These are phyloP conservation scores for Clarireedia homoeocarpa DNA, from an alignment of 2,329 filamentous ascomycete genomes.

Conservation along the genomic window DNA sequence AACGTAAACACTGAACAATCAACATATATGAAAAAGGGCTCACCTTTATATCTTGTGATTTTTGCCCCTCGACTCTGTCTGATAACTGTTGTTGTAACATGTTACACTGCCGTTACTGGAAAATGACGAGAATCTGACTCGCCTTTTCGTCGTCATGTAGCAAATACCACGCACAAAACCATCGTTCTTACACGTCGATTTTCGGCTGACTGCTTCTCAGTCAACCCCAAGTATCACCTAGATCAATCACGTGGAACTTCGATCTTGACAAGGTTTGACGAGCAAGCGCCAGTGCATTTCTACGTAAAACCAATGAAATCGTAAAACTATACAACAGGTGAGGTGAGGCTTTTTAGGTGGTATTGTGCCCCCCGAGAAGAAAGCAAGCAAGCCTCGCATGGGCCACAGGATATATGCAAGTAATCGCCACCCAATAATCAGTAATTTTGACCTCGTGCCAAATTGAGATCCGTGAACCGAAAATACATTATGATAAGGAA, in stretches of 20 bases:
- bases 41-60: slow-evolving; percentile 2
- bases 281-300: slow-evolving; percentile 20
- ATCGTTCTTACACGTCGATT: slow-evolving; percentile 15
- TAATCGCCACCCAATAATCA: slow-evolving; percentile 13
- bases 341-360: slow-evolving; percentile 13
- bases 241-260: slow-evolving; percentile 14
- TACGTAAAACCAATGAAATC: slow-evolving; percentile 16
- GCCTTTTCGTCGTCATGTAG: slow-evolving; percentile 19
- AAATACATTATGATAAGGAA: slow-evolving; percentile 13
- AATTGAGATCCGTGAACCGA: slow-evolving; percentile 11
- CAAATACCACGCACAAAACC: slow-evolving; percentile 9
- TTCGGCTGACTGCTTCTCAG: slow-evolving; percentile 9
- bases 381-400: slow-evolving; percentile 16
- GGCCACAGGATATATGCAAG: slow-evolving; percentile 11
- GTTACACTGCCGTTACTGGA: background rate
- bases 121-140: slow-evolving; percentile 14
- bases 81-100: slow-evolving; percentile 3
- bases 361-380: slow-evolving; percentile 15
- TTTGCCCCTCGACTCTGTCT: background rate
- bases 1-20: slow-evolving; percentile 1
- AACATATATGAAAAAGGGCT: background rate
- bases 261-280: slow-evolving; percentile 8
- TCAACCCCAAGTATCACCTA: slow-evolving; percentile 5
- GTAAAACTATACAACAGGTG: slow-evolving; percentile 16
- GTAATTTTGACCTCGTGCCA: slow-evolving; percentile 15